Evolutionary conservation across 2,329 filamentous ascomycete genomes (phyloP).

Genomic region (Fusarium torulosum): DNA sequence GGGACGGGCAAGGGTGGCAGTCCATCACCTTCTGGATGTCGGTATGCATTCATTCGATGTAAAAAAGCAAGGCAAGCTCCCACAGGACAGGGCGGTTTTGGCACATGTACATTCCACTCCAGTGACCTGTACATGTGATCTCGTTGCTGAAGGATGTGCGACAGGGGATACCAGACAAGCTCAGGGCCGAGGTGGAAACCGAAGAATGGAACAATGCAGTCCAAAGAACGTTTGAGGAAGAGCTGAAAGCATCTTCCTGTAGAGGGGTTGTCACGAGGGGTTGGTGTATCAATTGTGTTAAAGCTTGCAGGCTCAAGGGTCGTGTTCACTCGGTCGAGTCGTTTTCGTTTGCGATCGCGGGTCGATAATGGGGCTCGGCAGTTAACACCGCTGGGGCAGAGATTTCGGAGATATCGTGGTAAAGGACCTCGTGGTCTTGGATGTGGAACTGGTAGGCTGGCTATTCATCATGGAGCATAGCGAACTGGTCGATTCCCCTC

Average conservation of each 20-base stretch:
- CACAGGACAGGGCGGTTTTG: no score
- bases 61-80: no score
- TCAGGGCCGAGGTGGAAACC: slow-evolving; percentile 38
- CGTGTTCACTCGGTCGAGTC: slow-evolving; percentile 65
- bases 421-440: slow-evolving; percentile 68
- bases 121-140: no score
- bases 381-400: slow-evolving; percentile 60
- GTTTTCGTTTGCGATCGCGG: slow-evolving; percentile 64
- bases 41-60: no score
- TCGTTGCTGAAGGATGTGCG: no score
- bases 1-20: no score
- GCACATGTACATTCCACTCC: no score
- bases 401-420: slow-evolving; percentile 69
- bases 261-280: slow-evolving; percentile 65
- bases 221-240: slow-evolving; percentile 58
- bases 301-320: slow-evolving; percentile 66
- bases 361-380: slow-evolving; percentile 64
- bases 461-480: slow-evolving; percentile 67
- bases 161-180: no score
- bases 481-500: slow-evolving; percentile 67
- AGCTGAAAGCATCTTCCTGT: slow-evolving; percentile 66
- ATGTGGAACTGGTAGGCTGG: slow-evolving; percentile 67
- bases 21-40: no score
- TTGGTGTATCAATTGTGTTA: slow-evolving; percentile 68
- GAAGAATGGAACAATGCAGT: slow-evolving; percentile 69